phyloP scores from a whole-genome alignment of 306 rosid species.

The Sindora glabra region DNA sequence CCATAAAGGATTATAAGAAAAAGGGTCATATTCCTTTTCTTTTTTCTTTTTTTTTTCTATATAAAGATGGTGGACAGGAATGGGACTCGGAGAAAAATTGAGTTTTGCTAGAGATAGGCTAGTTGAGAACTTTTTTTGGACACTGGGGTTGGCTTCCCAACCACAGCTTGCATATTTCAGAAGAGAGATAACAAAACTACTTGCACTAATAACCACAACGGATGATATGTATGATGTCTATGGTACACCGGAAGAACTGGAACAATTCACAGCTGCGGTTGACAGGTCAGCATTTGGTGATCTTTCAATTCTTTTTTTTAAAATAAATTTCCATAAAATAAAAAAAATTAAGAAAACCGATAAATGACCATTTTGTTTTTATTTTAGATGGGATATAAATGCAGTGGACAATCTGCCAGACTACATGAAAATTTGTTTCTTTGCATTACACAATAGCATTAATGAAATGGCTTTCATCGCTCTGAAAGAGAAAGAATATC shows the following conservation, averaged over 20 bases:
- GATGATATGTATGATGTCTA: too few species aligned
- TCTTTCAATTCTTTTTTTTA: too few species aligned
- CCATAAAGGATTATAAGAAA: too few species aligned
- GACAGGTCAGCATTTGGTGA: neutral
- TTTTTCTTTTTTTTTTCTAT: neutral
- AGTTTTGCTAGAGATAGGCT: neutral
- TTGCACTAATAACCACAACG: neutral
- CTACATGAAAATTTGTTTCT: constrained; percentile 8
- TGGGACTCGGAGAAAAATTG: neutral
- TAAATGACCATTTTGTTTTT: neutral
- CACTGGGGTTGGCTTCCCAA: neutral
- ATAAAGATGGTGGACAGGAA: constrained; percentile 6
- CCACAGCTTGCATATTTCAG: neutral
- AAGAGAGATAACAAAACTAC: neutral
- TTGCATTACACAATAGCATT: neutral
- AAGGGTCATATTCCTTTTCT: too few species aligned
- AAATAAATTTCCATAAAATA: neutral
- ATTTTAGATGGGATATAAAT: constrained; percentile 11
- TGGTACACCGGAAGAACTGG: neutral
- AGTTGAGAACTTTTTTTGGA: neutral
- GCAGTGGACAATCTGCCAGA: constrained; percentile 7
- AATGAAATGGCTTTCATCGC: neutral
- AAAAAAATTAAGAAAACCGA: too few species aligned
- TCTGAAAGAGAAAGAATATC: neutral
- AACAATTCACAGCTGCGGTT: neutral